Base-by-base conservation (phyloP, 2,329 filamentous ascomycete species). In the Aspergillus pseudotamarii region DNA sequence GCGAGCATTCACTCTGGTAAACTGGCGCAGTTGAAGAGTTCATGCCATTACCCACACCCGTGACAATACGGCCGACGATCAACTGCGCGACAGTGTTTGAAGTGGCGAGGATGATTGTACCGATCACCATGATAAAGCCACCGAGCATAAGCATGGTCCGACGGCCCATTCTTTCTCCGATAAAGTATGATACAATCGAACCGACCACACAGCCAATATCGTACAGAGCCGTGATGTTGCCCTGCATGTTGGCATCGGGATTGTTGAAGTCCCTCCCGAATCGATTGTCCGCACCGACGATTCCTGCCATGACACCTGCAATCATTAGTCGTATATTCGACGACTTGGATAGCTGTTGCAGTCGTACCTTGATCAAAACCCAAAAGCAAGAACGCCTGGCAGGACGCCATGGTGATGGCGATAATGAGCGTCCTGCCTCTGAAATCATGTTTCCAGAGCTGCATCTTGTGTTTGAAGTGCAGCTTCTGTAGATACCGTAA, bases 291-390 rank as follows among this genome's bases (percentile, higher is more conserved):
- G 79, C 79, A 9, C 80, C 73, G 58, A 82, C 83, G 56, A 85
- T 79, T 32, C 79, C 80, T 30, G 66, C 59, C 71, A 70, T 70
- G 9, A 72, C 70, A 6, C 65, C 65, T 66, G 23, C 8, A 4
- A 6, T 9, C 4, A 19, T 61, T 19, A 65, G 43, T 19, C 23
- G 6, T 41, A 32, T 32, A 30, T 11, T 48, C 2, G 14, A 14
- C 6, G 2, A 5, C 2, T 19, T 4, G 6, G 2, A 19, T 26
- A 16, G 30, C 21, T 23, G 12, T 21, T 10, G 5, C 12, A 12
- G n/a, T 54, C 26, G 14, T 34, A 68, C 82, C 82, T 69, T 84
- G 83, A 64, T 85, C 81, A 68, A 83, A 85, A 10, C 83, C 83
- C 1, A 78, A 68, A 5, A 78, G 66, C 5, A 76, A 63, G 23